Percentiles rank a stretch among this genome's conserved stretches.
Evolutionary conservation across 2,329 filamentous ascomycete species (phyloP).

Genomic region (Diaporthe sp.): DNA sequence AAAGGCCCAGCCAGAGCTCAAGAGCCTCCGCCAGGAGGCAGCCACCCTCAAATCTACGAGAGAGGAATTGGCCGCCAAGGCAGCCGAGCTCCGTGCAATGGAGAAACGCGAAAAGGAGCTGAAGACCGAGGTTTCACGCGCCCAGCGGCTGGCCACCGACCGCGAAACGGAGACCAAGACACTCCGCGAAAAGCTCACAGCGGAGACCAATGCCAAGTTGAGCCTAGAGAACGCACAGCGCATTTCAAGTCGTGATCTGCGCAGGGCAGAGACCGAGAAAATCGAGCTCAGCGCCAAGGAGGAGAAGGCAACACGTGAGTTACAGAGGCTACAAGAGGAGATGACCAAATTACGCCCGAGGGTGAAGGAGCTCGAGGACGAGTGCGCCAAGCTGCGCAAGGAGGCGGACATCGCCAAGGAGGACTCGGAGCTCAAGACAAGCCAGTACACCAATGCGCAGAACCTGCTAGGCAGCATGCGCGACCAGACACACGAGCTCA

Average conservation of each 20-base stretch:
- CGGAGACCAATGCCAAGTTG: constrained; percentile 79
- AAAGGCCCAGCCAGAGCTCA: constrained; percentile 89
- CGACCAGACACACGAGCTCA: constrained; percentile 89
- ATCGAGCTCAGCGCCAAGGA: constrained; percentile 80
- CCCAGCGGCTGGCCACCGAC: constrained; percentile 79
- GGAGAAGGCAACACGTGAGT: constrained; percentile 79
- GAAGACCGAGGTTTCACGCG: constrained; percentile 77
- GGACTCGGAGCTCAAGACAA: constrained; percentile 85
- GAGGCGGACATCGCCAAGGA: constrained; percentile 80
- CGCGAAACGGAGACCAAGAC: constrained; percentile 84
- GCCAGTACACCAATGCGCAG: constrained; percentile 88
- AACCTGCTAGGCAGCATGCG: constrained; percentile 92
- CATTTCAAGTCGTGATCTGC: constrained; percentile 81
- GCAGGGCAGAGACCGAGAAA: constrained; percentile 83
- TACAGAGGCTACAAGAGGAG: constrained; percentile 81
- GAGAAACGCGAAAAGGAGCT: constrained; percentile 89
- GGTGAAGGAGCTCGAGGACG: constrained; percentile 79
- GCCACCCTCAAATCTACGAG: constrained; percentile 80
- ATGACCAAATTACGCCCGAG: constrained; percentile 74
- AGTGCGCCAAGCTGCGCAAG: constrained; percentile 75
- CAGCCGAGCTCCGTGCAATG: constrained; percentile 77
- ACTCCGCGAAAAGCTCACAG: constrained; percentile 82
- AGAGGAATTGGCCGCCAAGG: constrained; percentile 76
- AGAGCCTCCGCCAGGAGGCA: constrained; percentile 82
- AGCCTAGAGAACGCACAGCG: constrained; percentile 85